Percentiles rank a stretch among this genome's conserved stretches.
Conservation (phyloP, 1,284 basidiomycete species). For the Cryptococcus hybrid region DNA sequence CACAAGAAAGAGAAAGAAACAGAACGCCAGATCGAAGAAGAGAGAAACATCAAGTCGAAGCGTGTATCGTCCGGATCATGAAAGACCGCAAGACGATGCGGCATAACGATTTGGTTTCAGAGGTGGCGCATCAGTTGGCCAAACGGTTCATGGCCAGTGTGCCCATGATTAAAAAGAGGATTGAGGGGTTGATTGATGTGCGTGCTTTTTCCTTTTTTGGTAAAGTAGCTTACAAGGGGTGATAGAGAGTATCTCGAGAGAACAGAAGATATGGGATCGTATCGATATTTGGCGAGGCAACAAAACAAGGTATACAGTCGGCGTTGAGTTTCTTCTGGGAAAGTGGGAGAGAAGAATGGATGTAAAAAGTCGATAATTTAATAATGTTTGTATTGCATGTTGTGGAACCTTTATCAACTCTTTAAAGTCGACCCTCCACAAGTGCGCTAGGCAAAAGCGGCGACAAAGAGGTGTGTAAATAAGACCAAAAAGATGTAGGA, state of each 20-base stretch:
- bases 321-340: too few species aligned
- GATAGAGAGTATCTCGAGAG: constrained; percentile 49
- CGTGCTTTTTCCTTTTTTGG: constrained; percentile 15
- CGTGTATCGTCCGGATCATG: constrained; percentile 97
- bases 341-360: too few species aligned
- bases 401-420: too few species aligned
- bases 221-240: constrained; percentile 1
- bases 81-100: constrained; percentile 88
- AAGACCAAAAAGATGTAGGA: too few species aligned
- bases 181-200: constrained; percentile 93
- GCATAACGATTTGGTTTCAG: constrained; percentile 87
- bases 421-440: too few species aligned
- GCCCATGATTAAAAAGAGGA: constrained; percentile 84
- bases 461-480: too few species aligned
- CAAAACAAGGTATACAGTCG: too few species aligned
- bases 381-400: too few species aligned
- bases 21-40: constrained; percentile 85
- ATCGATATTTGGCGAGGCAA: constrained; percentile 40
- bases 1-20: constrained; percentile 90
- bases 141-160: constrained; percentile 84
- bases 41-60: constrained; percentile 89
- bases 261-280: constrained; percentile 41
- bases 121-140: constrained; percentile 83
- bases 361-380: too few species aligned
- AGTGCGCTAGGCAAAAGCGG: too few species aligned